Evolutionary conservation across 73 alveolate genomes (phyloP), one percentile per base, ranked within the genome.

Genomic region (Symbiodinium pilosum): DNA sequence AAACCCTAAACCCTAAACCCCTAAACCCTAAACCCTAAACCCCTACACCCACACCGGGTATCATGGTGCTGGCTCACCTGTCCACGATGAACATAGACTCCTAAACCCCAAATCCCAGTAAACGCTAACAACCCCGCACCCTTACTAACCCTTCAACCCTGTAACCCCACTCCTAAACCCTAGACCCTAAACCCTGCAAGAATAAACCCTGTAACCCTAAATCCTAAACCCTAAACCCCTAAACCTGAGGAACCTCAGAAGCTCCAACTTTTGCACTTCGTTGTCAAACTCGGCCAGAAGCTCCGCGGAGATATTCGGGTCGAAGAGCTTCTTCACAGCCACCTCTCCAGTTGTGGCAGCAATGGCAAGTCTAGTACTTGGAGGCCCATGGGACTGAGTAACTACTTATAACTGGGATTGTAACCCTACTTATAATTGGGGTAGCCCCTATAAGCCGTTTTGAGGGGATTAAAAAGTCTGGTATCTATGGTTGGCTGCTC

Each of bases 231-330:
- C 75, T 2, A 3, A 3, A 56, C 75, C 73, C 32, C 21, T 26
- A 20, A 3, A 3, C 21, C 14, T 18, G 11, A 28, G 39, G 12
- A 42, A 51, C 95, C 95, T 88, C 73, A 92, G 64, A 71, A 73
- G 85, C 43, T 75, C 98, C 54, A 92, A 83, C 64, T 92, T 92
- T 56, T 69, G 91, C 89, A 92, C 98, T 73, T 92, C 98, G 91
- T 92, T 92, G 91, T 92, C 98, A 91, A 92, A 92, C 68, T 92
- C 98, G 16, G 98, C 98, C 54, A 92, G 91, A 26, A 92, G 71
- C 83, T 92, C 98, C 42, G 36, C 83, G 11, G 75, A 43, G 89
- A 92, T 92, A 59, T 92, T 92, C 51, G 98, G 98, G 34, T 92
- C 98, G 64, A 92, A 92, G 52, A 92, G 91, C 43, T 92, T 69